Percentiles rank a stretch among this genome's conserved stretches.
Conservation (phyloP, 148 eudicot species). For the Heliamphora exappendiculata region DNA sequence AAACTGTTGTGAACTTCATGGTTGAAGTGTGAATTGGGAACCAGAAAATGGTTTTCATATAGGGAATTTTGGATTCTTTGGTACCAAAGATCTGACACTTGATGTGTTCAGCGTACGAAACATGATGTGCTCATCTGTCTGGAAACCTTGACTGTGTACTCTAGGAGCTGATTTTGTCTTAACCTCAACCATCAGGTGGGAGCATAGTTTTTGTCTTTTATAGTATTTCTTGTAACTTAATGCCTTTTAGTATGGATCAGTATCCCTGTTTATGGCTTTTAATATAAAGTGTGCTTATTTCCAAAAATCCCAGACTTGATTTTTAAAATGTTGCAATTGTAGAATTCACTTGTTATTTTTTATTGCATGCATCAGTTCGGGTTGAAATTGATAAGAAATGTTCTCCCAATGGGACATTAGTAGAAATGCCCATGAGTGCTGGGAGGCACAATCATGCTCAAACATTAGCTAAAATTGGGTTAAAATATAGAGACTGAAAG, state of each 20-base stretch:
- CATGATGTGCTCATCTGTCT: neutral
- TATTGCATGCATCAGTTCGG: neutral
- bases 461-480: neutral
- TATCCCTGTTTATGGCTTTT: neutral
- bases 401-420: neutral
- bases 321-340: neutral
- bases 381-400: neutral
- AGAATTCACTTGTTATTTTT: neutral
- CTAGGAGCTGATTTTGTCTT: neutral
- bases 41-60: neutral
- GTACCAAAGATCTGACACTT: neutral
- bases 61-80: slow-evolving; percentile 5
- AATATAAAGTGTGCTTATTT: neutral
- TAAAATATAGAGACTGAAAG: neutral
- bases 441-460: neutral
- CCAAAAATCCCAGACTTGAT: neutral
- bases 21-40: neutral
- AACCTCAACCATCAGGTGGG: neutral
- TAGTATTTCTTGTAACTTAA: no score
- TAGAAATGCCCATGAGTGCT: neutral
- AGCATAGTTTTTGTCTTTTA: neutral
- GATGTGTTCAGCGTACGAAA: neutral
- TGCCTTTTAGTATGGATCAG: neutral
- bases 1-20: neutral
- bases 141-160: neutral